Evolutionary conservation across 75 land plant genomes (phyloP), one percentile per base, ranked within the genome.

Genomic region (Selaginella moellendorffii): DNA sequence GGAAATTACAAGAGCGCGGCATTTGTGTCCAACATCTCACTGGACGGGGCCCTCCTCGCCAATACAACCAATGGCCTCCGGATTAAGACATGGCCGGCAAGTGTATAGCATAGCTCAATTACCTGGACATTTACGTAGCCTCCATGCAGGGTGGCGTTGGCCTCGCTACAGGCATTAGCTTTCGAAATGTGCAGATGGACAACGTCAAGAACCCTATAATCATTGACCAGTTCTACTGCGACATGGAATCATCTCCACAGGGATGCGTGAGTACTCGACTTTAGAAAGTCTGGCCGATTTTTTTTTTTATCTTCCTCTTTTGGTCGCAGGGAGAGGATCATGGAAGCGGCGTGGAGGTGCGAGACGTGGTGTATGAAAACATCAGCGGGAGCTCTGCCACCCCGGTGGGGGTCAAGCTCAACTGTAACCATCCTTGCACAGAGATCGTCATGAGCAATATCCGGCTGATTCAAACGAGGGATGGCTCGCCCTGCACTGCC

Each of bases 81-180:
- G 21, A 56, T 56, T n/a, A 56, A 56, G 21, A 56, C 59, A 56
- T 56, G 59, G 59, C 59, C 63, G 14, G 46, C 14, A n/a, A n/a
- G n/a, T n/a, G n/a, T n/a, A n/a, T n/a, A n/a, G n/a, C n/a, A 36
- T 36, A 36, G 5, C 5, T 36, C 14, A 5, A 36, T 36, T 36
- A 36, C 46, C 46, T 5, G 5, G 5, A 36, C 14, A 36, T 36
- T 5, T 36, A 36, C 14, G 46, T 14, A 36, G 5, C 5, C 46
- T 36, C 14, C 5, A 36, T 2, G 18, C 8, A 56, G 59, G 59
- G 59, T 21, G 59, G 59, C 21, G 9, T 8, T 8, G 59, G 59
- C 23, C 8, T 8, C 24, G 59, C 59, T 8, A 2, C 24, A 21
- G 24, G n/a, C 19, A 56, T 56, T 8, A 8, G 17, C 21, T 56